Percentiles rank a stretch among this genome's conserved stretches.
These are phyloP conservation scores for Sporothrix schenckii DNA, from an alignment of 2,329 filamentous ascomycete genomes.

Conservation along the genomic window DNA sequence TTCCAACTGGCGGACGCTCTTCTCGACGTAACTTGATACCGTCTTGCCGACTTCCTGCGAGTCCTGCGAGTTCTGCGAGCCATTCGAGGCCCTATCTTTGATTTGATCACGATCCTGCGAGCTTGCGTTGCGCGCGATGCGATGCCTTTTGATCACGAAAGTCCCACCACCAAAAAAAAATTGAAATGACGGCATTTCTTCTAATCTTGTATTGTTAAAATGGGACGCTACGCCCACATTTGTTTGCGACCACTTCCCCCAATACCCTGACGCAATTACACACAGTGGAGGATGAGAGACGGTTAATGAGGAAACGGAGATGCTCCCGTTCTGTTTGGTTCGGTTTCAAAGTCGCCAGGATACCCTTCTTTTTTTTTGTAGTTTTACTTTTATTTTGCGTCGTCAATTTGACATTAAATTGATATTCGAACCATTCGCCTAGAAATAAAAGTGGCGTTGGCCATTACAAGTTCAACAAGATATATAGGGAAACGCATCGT, in stretches of 20 bases:
- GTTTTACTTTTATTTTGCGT: background rate
- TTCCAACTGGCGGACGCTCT: constrained; percentile 18
- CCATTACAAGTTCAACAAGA: no score
- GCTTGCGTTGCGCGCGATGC: constrained; percentile 7
- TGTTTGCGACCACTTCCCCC: constrained; percentile 7
- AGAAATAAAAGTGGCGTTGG: no score
- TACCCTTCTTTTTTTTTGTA: constrained; percentile 20
- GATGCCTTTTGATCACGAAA: background rate
- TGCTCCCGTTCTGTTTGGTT: constrained; percentile 8
- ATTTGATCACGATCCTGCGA: background rate
- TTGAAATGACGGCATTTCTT: constrained; percentile 10
- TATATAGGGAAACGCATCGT: no score
- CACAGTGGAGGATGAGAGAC: constrained; percentile 2
- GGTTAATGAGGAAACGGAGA: background rate
- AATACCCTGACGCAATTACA: constrained; percentile 24
- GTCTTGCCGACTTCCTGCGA: background rate
- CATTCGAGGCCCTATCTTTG: background rate
- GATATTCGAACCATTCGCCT: background rate
- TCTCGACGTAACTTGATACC: constrained; percentile 9
- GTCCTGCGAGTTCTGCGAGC: background rate
- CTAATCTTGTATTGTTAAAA: constrained; percentile 19
- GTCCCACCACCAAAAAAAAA: constrained; percentile 15
- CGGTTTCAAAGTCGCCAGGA: constrained; percentile 24
- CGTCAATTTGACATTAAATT: background rate
- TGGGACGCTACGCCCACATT: background rate